Conservation (phyloP, 2,329 filamentous ascomycete species). For the Aspergillus cejpii region DNA sequence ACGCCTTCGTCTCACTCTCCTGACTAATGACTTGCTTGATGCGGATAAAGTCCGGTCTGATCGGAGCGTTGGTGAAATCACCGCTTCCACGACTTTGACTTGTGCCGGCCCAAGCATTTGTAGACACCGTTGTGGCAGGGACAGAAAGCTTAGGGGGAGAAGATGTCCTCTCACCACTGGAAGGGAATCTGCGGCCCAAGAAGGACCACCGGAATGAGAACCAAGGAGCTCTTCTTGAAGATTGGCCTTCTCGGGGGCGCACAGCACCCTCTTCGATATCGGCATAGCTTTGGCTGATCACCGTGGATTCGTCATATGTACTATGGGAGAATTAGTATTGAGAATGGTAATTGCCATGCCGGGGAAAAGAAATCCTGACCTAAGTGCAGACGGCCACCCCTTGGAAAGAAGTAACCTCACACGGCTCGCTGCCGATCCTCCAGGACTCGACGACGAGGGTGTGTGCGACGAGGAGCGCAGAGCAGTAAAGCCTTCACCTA, state of each 20-base stretch:
- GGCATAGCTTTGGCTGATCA: constrained; percentile 3
- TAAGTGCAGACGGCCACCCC: constrained; percentile 12
- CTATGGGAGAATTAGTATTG: constrained; percentile 7
- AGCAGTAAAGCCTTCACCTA: constrained; percentile 30
- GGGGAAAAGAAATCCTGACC: constrained; percentile 10
- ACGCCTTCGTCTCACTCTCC: constrained; percentile 25
- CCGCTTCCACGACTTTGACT: constrained; percentile 21
- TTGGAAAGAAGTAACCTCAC: constrained; percentile 24
- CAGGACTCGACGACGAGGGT: constrained; percentile 7
- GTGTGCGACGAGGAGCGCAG: constrained; percentile 15
- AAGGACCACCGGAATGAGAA: constrained; percentile 9
- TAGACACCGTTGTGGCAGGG: constrained; percentile 22
- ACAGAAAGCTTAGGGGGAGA: constrained; percentile 16
- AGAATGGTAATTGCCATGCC: not conserved
- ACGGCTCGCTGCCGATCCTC: constrained; percentile 24
- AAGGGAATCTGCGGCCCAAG: constrained; percentile 9
- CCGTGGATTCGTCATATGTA: constrained; percentile 5
- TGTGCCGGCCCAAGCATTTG: constrained; percentile 30
- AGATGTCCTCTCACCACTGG: constrained; percentile 4
- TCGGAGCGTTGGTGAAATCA: constrained; percentile 14
- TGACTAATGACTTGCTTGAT: constrained; percentile 32
- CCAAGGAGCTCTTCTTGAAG: constrained; percentile 8
- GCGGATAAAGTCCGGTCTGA: constrained; percentile 22
- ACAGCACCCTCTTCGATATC: constrained; percentile 21
- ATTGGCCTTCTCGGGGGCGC: not conserved